These are phyloP conservation scores for Yarrowia sp. DNA, from an alignment of 805 yeast genomes.

Conservation along the genomic window DNA sequence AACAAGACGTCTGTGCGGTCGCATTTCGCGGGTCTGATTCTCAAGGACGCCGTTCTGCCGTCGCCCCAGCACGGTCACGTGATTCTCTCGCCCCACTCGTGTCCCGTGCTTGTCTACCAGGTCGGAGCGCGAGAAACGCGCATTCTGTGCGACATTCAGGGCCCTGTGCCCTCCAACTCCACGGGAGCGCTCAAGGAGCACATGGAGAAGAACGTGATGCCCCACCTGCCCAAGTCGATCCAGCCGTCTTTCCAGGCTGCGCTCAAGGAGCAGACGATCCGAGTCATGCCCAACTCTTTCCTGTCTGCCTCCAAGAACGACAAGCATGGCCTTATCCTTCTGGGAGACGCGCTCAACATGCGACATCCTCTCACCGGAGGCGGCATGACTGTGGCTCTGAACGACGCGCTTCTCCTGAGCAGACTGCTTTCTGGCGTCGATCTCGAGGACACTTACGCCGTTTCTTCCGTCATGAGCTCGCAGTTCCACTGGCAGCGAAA, in stretches of 20 bases:
- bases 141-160: constrained; percentile 82
- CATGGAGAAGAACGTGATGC: constrained; percentile 58
- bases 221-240: constrained; percentile 62
- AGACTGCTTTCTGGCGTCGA: constrained; percentile 48
- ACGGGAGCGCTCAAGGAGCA: constrained; percentile 59
- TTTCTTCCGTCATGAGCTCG: constrained; percentile 57
- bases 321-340: constrained; percentile 69
- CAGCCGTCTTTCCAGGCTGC: constrained; percentile 71
- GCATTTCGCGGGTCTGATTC: constrained; percentile 80
- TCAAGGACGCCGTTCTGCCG: constrained; percentile 74
- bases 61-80: constrained; percentile 82
- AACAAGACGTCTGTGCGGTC: constrained; percentile 70
- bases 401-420: constrained; percentile 72
- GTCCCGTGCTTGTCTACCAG: constrained; percentile 88
- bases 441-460: constrained; percentile 42
- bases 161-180: constrained; percentile 66
- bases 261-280: constrained; percentile 55
- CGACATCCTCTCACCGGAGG: constrained; percentile 98
- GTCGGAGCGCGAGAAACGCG: constrained; percentile 80
- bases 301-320: constrained; percentile 70
- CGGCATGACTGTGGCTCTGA: constrained; percentile 97
- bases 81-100: constrained; percentile 69
- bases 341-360: constrained; percentile 96
- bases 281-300: constrained; percentile 92
- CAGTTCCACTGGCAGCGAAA: constrained; percentile 79